These are phyloP conservation scores for Colletotrichum liriopes DNA, from an alignment of 2,329 filamentous ascomycete genomes.

Conservation along the genomic window DNA sequence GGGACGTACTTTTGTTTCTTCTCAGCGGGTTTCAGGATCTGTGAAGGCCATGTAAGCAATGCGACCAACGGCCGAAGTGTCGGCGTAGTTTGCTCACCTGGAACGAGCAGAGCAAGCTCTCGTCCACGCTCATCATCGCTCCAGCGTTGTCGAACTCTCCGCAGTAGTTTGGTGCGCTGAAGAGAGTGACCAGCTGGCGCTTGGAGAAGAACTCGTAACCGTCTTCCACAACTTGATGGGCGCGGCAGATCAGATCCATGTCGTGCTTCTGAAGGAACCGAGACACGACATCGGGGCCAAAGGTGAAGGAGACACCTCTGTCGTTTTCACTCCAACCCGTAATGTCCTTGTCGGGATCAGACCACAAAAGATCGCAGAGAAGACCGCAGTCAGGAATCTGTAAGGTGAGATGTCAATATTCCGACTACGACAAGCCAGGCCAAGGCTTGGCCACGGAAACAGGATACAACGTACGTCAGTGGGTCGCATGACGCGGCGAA, in stretches of 20 bases:
- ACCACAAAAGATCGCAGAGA: slow-evolving; percentile 98
- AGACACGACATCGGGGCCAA: slow-evolving; percentile 96
- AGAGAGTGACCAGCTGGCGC: slow-evolving; percentile 95
- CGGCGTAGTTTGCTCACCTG: slow-evolving; percentile 73
- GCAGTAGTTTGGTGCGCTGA: slow-evolving; percentile 99
- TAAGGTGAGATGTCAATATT: slow-evolving; percentile 26
- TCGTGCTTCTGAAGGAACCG: slow-evolving; percentile 99
- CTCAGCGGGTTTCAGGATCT: slow-evolving; percentile 99
- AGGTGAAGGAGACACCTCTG: slow-evolving; percentile 98
- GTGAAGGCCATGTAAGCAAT: slow-evolving; percentile 40
- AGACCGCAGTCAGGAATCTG: slow-evolving; percentile 98
- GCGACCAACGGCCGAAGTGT: neutral
- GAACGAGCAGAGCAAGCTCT: slow-evolving; percentile 98
- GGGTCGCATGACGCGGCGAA: slow-evolving; percentile 97
- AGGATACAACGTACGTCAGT: slow-evolving; percentile 86
- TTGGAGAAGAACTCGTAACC: slow-evolving; percentile 99
- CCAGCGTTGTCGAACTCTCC: slow-evolving; percentile 99
- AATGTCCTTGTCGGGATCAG: slow-evolving; percentile 98
- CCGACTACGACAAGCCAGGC: neutral
- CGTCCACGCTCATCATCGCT: slow-evolving; percentile 99
- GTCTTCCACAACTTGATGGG: slow-evolving; percentile 98
- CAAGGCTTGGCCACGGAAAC: slow-evolving; percentile 28
- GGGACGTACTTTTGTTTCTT: slow-evolving; percentile 99
- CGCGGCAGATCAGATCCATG: slow-evolving; percentile 99
- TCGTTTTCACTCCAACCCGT: slow-evolving; percentile 99